Base-by-base conservation (phyloP, 495 filamentous ascomycete species). In the Penicillium cinerascens region DNA sequence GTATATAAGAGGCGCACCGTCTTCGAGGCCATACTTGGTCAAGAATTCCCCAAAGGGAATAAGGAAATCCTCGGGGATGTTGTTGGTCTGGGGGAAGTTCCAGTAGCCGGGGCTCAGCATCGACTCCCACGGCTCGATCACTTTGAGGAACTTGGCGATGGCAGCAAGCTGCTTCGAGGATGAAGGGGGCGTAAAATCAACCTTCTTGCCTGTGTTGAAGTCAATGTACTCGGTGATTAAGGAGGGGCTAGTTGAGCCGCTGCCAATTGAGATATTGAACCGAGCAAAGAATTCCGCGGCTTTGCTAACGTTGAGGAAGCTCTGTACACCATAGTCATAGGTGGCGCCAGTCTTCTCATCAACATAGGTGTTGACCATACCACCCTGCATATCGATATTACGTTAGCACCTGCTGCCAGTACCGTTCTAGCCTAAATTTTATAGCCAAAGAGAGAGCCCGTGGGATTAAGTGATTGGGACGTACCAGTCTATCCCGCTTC, bases 11-110 rank as follows among this genome's bases (percentile, higher is more conserved):
- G 60, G 61, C 8, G 67, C 36, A n/a, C 67, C 59, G 44, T 66
- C 67, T 40, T 70, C 61, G n/a, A 78, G 62, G 46, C 65, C 65
- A 61, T 78, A 66, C 49, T 76, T 77, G 35, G 51, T 64, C 35
- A 72, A 52, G 50, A 80, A 78, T 9, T 76, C 58, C 4, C 65
- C 62, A 44, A 72, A 78, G 0, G 74, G 70, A 42, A 78, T 58
- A 1, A 78, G 65, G 6, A 80, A 62, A 43, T 78, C 75, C 3
- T 61, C 61, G 11, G 76, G 77, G 42, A 80, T 66, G 20, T 55
- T 44, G 7, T 44, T 63, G 3, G 62, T 55, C 8, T 46, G 45
- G 3, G 72, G 69, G 40, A 74, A 70, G 16, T 68, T 64, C 65
- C 63, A 70, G 54, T 64, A 73, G 33, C 69, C 69, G 0, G 74